Evolutionary conservation across 345 rosid species (phyloP), one percentile per base, ranked within the genome.

Genomic region (Erucastrum elatum): DNA sequence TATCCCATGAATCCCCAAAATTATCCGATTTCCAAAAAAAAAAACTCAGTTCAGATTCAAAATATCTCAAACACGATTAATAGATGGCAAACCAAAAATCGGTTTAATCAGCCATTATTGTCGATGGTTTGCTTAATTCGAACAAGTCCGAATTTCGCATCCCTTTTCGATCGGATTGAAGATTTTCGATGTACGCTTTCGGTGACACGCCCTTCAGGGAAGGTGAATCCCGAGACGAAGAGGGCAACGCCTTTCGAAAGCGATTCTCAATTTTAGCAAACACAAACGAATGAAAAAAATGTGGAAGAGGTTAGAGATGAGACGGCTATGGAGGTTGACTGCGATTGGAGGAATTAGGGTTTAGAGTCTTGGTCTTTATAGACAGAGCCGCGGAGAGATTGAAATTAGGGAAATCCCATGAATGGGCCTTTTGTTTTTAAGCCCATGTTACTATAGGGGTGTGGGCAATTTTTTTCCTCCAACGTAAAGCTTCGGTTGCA

Each of bases 211-310:
- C 82, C 82, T 78, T 78, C 73, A 78, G 63, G 64, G 63, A 33
- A 72, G 8, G 27, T 33, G 12, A 55, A 39, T 34, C 55, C 77
- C 25, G 1, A 41, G 7, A 58, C 68, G 77, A 78, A 78, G 81
- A 77, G 77, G 77, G 82, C 82, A 78, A 78, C 82, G 77, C 82
- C 82, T 78, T 78, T 78, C 77, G 77, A 72, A 78, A 78, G 77
- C 82, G 74, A 72, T 65, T 15, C 26, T 70, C 6, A 21, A 12
- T 51, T n/a, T n/a, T 2, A 51, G n/a, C 53, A 51, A 49, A 51
- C 2, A 15, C 56, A 13, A 51, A 13, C 56, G 2, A 49, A 49
- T 2, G 4, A 29, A 29, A 29, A 29, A 51, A 51, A 5, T n/a
- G 56, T n/a, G 3, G 56, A 51, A 5, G n/a, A 46, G 16, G 41